These are phyloP conservation scores for Boletus tylopilopsis DNA, from an alignment of 768 basidiomycete species.

Conservation along the genomic window DNA sequence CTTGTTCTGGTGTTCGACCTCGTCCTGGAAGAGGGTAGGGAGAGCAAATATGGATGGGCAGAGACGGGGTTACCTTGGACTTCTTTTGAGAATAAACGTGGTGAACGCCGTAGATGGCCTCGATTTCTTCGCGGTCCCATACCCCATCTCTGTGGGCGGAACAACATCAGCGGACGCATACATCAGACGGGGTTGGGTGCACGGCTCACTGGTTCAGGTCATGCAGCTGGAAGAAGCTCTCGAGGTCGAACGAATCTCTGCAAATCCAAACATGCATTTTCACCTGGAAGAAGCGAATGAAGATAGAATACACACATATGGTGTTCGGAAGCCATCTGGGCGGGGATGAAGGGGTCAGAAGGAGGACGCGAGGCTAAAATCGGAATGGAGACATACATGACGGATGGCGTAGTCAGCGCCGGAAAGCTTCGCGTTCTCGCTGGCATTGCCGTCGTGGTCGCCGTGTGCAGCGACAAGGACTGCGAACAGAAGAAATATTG, in stretches of 20 bases:
- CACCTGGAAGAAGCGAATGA: neutral
- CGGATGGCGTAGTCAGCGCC: constrained; percentile 68
- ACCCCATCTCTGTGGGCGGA: constrained; percentile 57
- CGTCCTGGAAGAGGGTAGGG: constrained; percentile 46
- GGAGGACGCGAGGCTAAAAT: constrained; percentile 2
- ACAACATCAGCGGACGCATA: neutral
- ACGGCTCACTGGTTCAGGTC: constrained; percentile 74
- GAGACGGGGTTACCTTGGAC: constrained; percentile 48
- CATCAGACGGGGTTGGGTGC: neutral
- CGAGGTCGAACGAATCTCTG: constrained; percentile 78
- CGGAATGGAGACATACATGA: constrained; percentile 64
- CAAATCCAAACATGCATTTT: neutral
- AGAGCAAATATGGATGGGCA: neutral
- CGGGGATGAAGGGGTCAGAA: constrained; percentile 13
- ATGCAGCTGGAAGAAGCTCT: constrained; percentile 94
- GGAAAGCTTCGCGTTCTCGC: constrained; percentile 56
- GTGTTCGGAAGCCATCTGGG: constrained; percentile 85
- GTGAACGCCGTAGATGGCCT: constrained; percentile 95
- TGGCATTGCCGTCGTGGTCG: constrained; percentile 46
- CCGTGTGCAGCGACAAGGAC: constrained; percentile 51
- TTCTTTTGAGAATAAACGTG: constrained; percentile 84
- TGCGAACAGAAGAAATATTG: constrained; percentile 37
- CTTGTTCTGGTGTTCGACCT: constrained; percentile 76
- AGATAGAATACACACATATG: constrained; percentile 56
- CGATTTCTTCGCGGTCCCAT: constrained; percentile 86